A percentile compares a stretch with the other conserved stretches of the same genome.
Conservation (phyloP, 371 early-diverging fungal species). For the Haplosporangium sp. region DNA sequence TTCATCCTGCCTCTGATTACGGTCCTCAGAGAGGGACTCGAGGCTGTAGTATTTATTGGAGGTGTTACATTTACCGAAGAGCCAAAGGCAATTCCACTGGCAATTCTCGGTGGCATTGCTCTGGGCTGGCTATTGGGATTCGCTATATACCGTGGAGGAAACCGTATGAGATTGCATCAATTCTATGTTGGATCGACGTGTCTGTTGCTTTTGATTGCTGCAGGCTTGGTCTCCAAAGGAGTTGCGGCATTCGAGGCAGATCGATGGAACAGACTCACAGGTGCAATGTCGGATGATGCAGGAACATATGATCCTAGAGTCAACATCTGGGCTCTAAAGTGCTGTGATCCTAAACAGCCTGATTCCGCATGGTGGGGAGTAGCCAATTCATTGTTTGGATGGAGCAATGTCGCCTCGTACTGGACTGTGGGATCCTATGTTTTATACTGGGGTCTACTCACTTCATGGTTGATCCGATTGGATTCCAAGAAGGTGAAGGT, state of each 20-base stretch:
- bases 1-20: constrained; percentile 85
- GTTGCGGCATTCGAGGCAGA: constrained; percentile 57
- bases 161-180: constrained; percentile 70
- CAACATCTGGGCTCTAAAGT: constrained; percentile 58
- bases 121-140: constrained; percentile 76
- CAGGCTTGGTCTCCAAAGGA: constrained; percentile 76
- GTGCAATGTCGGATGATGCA: constrained; percentile 59
- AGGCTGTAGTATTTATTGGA: constrained; percentile 84
- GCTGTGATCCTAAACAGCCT: constrained; percentile 54
- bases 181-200: constrained; percentile 83
- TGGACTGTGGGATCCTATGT: constrained; percentile 66
- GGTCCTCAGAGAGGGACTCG: constrained; percentile 85
- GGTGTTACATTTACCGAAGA: constrained; percentile 79
- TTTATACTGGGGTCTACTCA: constrained; percentile 65
- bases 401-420: constrained; percentile 67
- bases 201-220: constrained; percentile 80
- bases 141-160: constrained; percentile 77
- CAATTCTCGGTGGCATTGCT: constrained; percentile 75
- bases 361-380: constrained; percentile 76
- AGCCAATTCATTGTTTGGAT: constrained; percentile 79
- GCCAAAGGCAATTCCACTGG: constrained; percentile 80
- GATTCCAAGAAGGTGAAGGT: constrained; percentile 20
- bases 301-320: constrained; percentile 59
- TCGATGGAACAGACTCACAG: constrained; percentile 54
- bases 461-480: constrained; percentile 53